These are phyloP conservation scores for Aspergillus avenaceus DNA, from an alignment of 495 filamentous ascomycete genomes.

Conservation along the genomic window DNA sequence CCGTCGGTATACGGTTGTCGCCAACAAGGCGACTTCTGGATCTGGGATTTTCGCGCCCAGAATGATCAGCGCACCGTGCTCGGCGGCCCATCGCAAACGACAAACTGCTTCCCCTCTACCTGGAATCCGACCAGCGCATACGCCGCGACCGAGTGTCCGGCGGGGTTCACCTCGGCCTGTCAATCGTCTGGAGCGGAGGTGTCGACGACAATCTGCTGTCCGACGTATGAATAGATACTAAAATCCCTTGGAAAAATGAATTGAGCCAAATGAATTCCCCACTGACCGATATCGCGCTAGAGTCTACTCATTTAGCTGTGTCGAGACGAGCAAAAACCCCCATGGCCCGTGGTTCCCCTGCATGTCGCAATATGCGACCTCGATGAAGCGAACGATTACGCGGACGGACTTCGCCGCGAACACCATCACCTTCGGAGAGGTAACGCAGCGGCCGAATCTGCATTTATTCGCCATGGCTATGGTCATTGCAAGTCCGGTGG, in stretches of 20 bases:
- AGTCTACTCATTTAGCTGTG: constrained; percentile 1
- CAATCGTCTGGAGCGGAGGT: not conserved
- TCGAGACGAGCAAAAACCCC: not conserved
- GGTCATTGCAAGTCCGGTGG: constrained; percentile 19
- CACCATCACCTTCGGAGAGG: constrained; percentile 5
- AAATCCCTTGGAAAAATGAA: no score
- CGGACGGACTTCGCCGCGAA: constrained; percentile 8
- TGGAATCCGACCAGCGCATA: constrained; percentile 18
- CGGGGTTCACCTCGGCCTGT: constrained; percentile 20
- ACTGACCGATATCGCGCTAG: no score
- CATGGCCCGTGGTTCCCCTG: constrained; percentile 4
- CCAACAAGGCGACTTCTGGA: constrained; percentile 19
- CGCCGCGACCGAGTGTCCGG: constrained; percentile 17
- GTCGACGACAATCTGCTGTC: constrained; percentile 21
- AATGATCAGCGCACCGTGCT: constrained; percentile 19
- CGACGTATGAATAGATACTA: constrained; percentile 16
- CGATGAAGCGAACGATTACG: not conserved
- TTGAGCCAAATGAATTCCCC: no score
- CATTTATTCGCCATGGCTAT: constrained; percentile 22
- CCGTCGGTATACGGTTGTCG: constrained; percentile 16
- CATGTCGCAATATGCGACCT: not conserved
- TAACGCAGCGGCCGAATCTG: constrained; percentile 5
- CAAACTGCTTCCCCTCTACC: constrained; percentile 19
- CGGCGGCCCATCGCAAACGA: constrained; percentile 24
- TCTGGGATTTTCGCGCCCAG: constrained; percentile 14